Evolutionary conservation across 306 rosid species (phyloP), one percentile per base, ranked within the genome.

Genomic region (Ammopiptanthus mongolicus): DNA sequence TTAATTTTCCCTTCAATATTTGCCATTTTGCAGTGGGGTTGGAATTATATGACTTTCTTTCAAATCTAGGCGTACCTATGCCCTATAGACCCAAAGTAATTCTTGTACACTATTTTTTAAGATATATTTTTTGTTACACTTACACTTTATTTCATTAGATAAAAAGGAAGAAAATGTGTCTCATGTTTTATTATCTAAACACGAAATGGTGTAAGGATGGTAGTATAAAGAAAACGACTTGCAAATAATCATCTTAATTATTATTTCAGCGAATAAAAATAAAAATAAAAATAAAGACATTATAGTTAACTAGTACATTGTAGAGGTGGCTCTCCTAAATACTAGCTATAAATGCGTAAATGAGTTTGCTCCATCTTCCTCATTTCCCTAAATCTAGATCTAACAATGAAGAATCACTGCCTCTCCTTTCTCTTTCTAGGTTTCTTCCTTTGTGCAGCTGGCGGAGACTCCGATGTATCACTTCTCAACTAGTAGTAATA

Each of bases 381-480:
- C 50, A 58, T 3, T 5, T 22, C 34, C n/a, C 58, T 12, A 18
- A 46, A 18, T 8, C 44, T 15, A 58, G 17, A 8, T 9, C 15
- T 15, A 6, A 80, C 19, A 59, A 80, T 80, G 80, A 69, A 51
- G 77, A 69, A 42, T 4, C 31, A 15, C 34, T 33, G 1, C 0
- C 59, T 75, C 48, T 48, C 25, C 28, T 50, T 62, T 41, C 56
- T 75, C 23, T 28, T 71, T 34, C 23, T 75, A 15, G 36, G 36
- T 52, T 68, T 60, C 74, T 75, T 75, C 67, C 61, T 81, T 25
- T 47, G 33, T 41, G 84, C 80, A 51, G 23, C 29, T 44, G 71
- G 73, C 3, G 66, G 47, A 41, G 69, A 75, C 42, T 75, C 81
- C 69, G 14, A 41, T 61, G 84, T 75, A 81, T n/a, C n/a, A n/a